Conservation (phyloP, 202 grass and related monocot species). For the Bolboschoenoplectus hybrid region DNA sequence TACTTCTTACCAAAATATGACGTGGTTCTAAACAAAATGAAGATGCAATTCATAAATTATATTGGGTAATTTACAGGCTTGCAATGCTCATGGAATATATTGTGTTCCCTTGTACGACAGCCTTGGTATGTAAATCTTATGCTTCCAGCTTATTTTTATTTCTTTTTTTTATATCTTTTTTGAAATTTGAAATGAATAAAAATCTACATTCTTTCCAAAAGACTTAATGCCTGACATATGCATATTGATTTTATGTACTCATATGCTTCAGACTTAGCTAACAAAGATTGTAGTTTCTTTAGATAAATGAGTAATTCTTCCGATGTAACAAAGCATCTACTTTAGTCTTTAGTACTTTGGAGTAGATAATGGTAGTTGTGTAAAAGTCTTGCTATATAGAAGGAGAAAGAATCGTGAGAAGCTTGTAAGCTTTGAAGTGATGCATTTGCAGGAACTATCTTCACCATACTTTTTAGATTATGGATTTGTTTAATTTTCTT, state of each 20-base stretch:
- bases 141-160: neutral
- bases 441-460: neutral
- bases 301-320: neutral
- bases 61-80: slow-evolving; percentile 51
- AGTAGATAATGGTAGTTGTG: neutral
- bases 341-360: neutral
- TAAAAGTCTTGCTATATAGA: slow-evolving; percentile 6
- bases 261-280: slow-evolving; percentile 11
- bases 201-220: neutral
- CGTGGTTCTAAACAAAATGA: neutral
- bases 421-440: neutral
- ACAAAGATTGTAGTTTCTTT: neutral
- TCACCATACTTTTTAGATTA: slow-evolving; percentile 7
- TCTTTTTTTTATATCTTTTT: neutral
- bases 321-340: neutral
- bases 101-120: slow-evolving; percentile 78
- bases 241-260: neutral
- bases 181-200: slow-evolving; percentile 18
- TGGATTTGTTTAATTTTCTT: slow-evolving; percentile 26
- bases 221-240: neutral
- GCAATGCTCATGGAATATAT: slow-evolving; percentile 72
- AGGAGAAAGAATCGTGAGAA: slow-evolving; percentile 7
- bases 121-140: slow-evolving; percentile 55
- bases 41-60: slow-evolving; percentile 20
- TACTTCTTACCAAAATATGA: neutral